Conservation (phyloP, 2,329 filamentous ascomycete species). For the Apiospora saccharicola region DNA sequence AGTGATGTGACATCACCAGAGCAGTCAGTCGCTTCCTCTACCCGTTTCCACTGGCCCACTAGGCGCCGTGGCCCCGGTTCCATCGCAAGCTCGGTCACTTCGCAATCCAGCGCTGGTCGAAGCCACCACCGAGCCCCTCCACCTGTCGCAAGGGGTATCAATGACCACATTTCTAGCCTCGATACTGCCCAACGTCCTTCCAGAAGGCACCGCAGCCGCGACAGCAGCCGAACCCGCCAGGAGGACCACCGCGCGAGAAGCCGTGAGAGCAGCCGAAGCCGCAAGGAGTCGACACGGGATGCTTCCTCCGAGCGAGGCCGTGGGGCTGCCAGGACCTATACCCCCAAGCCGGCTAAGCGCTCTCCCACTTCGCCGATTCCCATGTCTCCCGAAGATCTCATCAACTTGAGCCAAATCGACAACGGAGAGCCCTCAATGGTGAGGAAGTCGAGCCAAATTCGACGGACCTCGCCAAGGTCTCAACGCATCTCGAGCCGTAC, state of each 20-base stretch:
- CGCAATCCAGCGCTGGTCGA: constrained; percentile 58
- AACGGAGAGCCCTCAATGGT: constrained; percentile 52
- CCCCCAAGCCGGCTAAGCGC: constrained; percentile 75
- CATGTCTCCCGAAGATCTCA: constrained; percentile 90
- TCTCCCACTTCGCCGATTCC: constrained; percentile 92
- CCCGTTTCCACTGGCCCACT: constrained; percentile 62
- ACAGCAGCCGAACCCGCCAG: constrained; percentile 58
- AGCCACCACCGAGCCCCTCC: constrained; percentile 57
- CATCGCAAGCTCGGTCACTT: constrained; percentile 64
- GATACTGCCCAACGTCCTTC: constrained; percentile 76
- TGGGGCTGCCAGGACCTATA: constrained; percentile 67
- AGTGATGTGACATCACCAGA: constrained; percentile 65
- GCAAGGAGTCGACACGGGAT: constrained; percentile 62
- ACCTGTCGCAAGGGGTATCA: constrained; percentile 70
- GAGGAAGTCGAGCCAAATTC: constrained; percentile 49
- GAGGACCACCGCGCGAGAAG: constrained; percentile 49
- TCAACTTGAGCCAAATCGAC: constrained; percentile 59
- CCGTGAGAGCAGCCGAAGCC: constrained; percentile 57
- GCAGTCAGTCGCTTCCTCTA: constrained; percentile 60
- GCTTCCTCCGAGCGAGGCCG: constrained; percentile 76
- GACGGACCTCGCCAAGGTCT: constrained; percentile 39
- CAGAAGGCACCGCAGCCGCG: constrained; percentile 62
- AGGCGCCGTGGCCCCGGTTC: constrained; percentile 63
- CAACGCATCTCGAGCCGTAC: constrained; percentile 52
- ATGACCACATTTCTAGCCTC: constrained; percentile 87